Evolutionary conservation across 2,329 filamentous ascomycete genomes (phyloP), one percentile per base, ranked within the genome.

Genomic region (Fusarium lyarnte): DNA sequence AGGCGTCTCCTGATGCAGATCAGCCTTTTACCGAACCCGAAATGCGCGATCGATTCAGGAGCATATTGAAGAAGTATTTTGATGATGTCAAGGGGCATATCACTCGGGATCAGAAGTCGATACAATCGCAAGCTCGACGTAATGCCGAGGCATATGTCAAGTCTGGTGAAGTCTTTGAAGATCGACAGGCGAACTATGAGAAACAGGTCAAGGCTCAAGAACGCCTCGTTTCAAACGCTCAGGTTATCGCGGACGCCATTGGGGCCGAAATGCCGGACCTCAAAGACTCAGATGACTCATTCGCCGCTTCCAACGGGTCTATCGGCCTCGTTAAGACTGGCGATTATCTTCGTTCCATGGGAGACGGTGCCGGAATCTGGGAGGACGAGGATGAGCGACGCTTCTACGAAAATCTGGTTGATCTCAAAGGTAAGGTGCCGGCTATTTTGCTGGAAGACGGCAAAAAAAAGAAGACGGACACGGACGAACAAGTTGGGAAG

Each of bases 71-170:
- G 65, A 91, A 93, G 36, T 99, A 99, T 78, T 93, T 98, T 74
- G 94, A 98, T 61, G 95, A 97, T 79, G 93, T 98, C 74, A 97
- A 97, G 78, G 86, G 88, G 21, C 96, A 98, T 78, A 87, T 99
- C 35, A 81, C 95, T 35, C 92, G 93, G n/a, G 94, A 98, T 77
- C 96, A 99, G 80, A 96, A 97, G 81, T 92, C 93, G 43, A 91
- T 99, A 43, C 89, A 91, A 58, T 90, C 89, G 31, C 96, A 99
- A 83, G 94, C 93, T 59, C 93, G 94, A 71, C 94, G 95, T 75
- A 99, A 99, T 82, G 95, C 96, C 2, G 96, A 99, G 82, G 96
- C 95, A 10, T 99, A 99, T 77, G 95, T 99, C 77, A 98, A 98
- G 79, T 98, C 96, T 41, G 96, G 96, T 5, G 96, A 99, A 79